A percentile compares a stretch with the other conserved stretches of the same genome.
Conservation (phyloP, 495 filamentous ascomycete genomes). For the Stereocaulon alpinum region DNA sequence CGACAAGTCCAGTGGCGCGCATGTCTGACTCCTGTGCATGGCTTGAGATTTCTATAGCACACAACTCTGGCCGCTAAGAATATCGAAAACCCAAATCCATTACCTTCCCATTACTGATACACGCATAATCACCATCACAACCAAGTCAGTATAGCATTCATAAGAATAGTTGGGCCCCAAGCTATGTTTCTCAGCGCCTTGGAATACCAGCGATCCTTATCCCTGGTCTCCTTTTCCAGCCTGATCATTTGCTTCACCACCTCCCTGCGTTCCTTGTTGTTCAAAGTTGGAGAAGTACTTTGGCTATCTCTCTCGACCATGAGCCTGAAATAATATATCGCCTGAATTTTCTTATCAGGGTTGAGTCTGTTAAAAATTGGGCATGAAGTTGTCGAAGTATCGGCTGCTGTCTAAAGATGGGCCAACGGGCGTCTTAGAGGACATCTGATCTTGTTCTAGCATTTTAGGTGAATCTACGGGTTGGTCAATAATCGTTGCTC, state of each 20-base stretch:
- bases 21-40: too few relatives aligned
- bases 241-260: background rate
- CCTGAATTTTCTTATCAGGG: background rate
- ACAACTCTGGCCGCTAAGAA: too few relatives aligned
- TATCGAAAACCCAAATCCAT: too few relatives aligned
- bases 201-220: background rate
- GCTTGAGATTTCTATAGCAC: too few relatives aligned
- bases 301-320: background rate
- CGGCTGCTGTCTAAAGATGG: too few relatives aligned
- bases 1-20: too few relatives aligned
- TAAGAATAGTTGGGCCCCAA: constrained; percentile 1
- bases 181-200: background rate
- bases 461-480: too few relatives aligned
- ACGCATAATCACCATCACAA: background rate
- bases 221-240: background rate
- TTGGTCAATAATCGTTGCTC: too few relatives aligned
- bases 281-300: background rate
- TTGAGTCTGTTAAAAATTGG: background rate
- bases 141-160: background rate
- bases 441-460: too few relatives aligned
- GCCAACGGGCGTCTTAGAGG: too few relatives aligned
- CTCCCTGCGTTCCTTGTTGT: background rate
- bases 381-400: background rate
- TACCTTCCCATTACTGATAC: too few relatives aligned
- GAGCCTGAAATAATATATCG: background rate